phyloP scores from a whole-genome alignment of 1,284 basidiomycete species.

The Ganoderma lucidum region DNA sequence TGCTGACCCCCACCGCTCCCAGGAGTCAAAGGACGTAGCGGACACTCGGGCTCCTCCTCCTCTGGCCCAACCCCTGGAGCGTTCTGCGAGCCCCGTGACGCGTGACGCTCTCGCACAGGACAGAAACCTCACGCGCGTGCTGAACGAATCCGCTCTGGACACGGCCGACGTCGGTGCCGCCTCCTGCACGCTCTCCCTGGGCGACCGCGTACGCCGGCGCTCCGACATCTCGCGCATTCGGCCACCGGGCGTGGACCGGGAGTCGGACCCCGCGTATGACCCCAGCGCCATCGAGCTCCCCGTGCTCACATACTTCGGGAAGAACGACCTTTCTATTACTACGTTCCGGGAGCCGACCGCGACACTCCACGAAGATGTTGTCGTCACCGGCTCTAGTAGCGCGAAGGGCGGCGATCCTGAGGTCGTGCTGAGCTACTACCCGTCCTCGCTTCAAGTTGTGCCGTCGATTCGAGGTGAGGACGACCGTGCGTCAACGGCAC shows the following conservation, averaged over 20 bases:
- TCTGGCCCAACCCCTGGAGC: background rate
- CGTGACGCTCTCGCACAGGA: background rate
- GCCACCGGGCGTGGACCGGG: constrained; percentile 20
- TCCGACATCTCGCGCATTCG: constrained; percentile 33
- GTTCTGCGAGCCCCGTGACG: constrained; percentile 6
- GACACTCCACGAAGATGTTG: constrained; percentile 17
- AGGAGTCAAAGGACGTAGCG: background rate
- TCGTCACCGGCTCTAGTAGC: background rate
- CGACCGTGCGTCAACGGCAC: background rate
- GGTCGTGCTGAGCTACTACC: constrained; percentile 28
- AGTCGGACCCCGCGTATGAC: constrained; percentile 24
- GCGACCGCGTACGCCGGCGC: constrained; percentile 34
- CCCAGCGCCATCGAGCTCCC: constrained; percentile 33
- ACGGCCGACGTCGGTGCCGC: constrained; percentile 20
- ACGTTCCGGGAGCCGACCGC: background rate
- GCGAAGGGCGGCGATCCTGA: constrained; percentile 22
- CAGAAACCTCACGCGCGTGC: background rate
- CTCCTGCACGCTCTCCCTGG: constrained; percentile 26
- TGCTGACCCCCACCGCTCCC: background rate
- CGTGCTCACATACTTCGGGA: constrained; percentile 17
- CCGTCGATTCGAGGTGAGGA: constrained; percentile 47
- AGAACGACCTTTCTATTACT: background rate
- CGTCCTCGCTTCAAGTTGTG: constrained; percentile 22
- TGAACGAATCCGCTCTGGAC: constrained; percentile 30
- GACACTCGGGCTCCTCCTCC: background rate